Evolutionary conservation across 345 rosid genomes (phyloP), one percentile per base, ranked within the genome.

Genomic region (Erodium maritimum): DNA sequence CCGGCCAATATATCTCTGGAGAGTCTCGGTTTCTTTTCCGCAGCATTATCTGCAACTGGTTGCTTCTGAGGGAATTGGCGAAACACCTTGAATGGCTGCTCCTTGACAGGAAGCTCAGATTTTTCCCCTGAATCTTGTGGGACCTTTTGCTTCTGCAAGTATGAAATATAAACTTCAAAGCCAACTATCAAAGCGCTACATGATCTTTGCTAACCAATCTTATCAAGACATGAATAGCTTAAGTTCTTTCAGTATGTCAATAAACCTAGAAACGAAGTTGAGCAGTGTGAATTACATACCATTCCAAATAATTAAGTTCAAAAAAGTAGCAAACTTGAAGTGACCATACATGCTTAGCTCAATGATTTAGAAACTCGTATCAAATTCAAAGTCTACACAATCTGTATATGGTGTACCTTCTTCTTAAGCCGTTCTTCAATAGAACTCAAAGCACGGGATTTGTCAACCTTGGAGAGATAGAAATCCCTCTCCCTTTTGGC

Each of bases 401-500:
- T 25, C n/a, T n/a, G n/a, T n/a, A n/a, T n/a, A n/a, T n/a, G n/a
- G 29, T 58, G 65, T 68, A 89, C 96, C 99, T 89, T 89, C 77
- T 80, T 80, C 65, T n/a, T n/a, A n/a, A 83, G 60, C 60, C 94
- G 80, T 70, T 80, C 91, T 67, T 89, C 91, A 25, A 84, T 89
- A 46, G 87, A 74, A 25, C 62, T 78, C 75, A 77, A 57, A 25
- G 91, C 95, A 58, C 73, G 85, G 2, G 95, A 77, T 60, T 82
- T 61, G 19, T 93, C 96, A 59, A 93, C 85, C 72, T 81, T 86
- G 34, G 81, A 54, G 56, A 86, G 77, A 76, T 86, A 86, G 80
- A 93, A 82, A 79, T 93, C 96, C 17, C 82, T 73, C 63, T 91
- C 99, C 63, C 95, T 81, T 78, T 79, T 93, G 22, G 99, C 99